Base-by-base conservation (phyloP, 1,139 yeast genomes). In the Diutina siamensis region DNA sequence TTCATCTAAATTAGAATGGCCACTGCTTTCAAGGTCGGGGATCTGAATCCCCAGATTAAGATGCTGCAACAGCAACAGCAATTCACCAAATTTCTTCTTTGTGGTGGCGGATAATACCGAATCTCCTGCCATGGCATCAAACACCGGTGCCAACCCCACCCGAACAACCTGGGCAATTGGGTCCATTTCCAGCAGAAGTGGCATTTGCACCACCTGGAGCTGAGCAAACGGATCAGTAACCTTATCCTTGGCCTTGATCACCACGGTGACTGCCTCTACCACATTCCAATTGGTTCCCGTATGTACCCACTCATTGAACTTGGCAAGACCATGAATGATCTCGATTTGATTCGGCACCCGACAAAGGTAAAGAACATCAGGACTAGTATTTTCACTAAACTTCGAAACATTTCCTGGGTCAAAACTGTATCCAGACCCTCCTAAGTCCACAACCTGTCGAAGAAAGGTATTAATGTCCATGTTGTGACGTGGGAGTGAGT, bases 41-140 rank as follows among this genome's bases (percentile, higher is more conserved):
- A 38, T 32, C 13, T 21, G 19, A 15, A 38, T 25, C 3, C 32
- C 32, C 32, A 25, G 21, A 25, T 25, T 25, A 3, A 38, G 15
- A 25, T 38, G 42, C 5, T 25, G 42, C 8, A 38, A 25, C 42
- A 38, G 42, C 10, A 25, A 15, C 20, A 10, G 20, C 18, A 38
- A 38, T 12, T 38, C 42, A 18, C 32, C 32, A 38, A 38, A 38
- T 20, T 38, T 38, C 15, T 38, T 38, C 33, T 38, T 38, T 4
- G 42, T 25, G 5, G 42, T 20, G 2, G 9, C 28, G 4, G 20
- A 12, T 20, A 38, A 17, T 9, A 15, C 32, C 3, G 42, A 38
- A 15, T 22, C n/a, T 5, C 32, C 21, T 12, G 18, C 17, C 31
- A 25, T n/a, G 8, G 33, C 42, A 17, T 38, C 32, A 17, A 38